Conservation (phyloP, 2,329 filamentous ascomycete species). For the Colletotrichum scovillei region DNA sequence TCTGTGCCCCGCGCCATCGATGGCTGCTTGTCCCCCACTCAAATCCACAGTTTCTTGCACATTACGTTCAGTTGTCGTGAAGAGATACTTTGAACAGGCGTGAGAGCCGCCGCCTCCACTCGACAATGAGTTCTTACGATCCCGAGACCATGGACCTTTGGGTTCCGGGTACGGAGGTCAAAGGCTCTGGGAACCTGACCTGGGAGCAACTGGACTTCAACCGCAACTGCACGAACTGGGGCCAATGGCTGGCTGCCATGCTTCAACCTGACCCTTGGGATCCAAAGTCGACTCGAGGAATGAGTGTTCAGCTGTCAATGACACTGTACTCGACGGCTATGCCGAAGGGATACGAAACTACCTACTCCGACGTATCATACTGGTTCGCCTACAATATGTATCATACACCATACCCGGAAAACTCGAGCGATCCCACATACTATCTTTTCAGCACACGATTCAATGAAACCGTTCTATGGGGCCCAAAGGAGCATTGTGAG, state of each 20-base stretch:
- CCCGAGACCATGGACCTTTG: slow-evolving; percentile 6
- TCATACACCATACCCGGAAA: slow-evolving; percentile 14
- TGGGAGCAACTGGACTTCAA: slow-evolving; percentile 32
- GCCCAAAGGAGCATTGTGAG: slow-evolving; percentile 16
- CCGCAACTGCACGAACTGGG: slow-evolving; percentile 25
- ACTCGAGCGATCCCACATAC: not conserved
- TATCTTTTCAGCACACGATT: slow-evolving; percentile 26
- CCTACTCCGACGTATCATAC: slow-evolving; percentile 5
- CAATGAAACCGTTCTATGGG: slow-evolving; percentile 4
- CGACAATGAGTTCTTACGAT: not conserved
- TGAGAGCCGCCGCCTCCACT: not conserved
- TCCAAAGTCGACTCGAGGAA: slow-evolving; percentile 18
- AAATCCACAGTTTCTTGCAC: not conserved
- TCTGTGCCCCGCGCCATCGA: not conserved
- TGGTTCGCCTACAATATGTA: slow-evolving; percentile 33
- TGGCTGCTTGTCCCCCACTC: not conserved
- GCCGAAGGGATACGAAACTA: not conserved
- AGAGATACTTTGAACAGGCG: not conserved
- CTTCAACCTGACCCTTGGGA: slow-evolving; percentile 26
- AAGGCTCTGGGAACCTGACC: slow-evolving; percentile 5
- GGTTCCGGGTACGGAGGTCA: slow-evolving; percentile 22
- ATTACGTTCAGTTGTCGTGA: not conserved
- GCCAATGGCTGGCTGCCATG: slow-evolving; percentile 18
- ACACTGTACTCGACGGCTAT: slow-evolving; percentile 3
- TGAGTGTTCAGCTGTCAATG: slow-evolving; percentile 20